Evolutionary conservation across 1,139 yeast species (phyloP).

Genomic region (Taphrina communis): DNA sequence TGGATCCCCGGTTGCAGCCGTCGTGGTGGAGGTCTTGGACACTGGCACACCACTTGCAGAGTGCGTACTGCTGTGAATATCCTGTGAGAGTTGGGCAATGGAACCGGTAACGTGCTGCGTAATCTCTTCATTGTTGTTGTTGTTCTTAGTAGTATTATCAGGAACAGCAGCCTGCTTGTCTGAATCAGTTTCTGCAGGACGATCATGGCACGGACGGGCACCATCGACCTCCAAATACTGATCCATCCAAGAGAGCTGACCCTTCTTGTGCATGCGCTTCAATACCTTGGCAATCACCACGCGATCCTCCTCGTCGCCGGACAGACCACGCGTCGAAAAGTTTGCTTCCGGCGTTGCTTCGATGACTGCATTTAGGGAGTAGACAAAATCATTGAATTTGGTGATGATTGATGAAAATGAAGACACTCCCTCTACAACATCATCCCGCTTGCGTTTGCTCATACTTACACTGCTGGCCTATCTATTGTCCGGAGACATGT

Average conservation of each 20-base stretch:
- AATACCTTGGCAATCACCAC: constrained; percentile 37
- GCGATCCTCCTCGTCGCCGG: constrained; percentile 30
- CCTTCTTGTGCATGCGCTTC: constrained; percentile 29
- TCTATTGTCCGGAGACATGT: too few species aligned
- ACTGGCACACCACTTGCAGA: neutral
- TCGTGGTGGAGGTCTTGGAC: too few species aligned
- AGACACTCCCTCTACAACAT: neutral
- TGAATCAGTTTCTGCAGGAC: constrained; percentile 34
- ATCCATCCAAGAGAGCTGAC: constrained; percentile 40
- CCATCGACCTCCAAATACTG: constrained; percentile 37
- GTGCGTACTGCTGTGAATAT: neutral
- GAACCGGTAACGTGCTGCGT: neutral
- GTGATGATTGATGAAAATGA: neutral
- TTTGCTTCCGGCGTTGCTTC: constrained; percentile 26
- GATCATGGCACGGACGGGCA: neutral
- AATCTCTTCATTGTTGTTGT: neutral
- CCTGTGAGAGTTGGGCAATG: neutral
- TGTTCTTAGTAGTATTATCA: neutral
- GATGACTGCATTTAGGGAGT: constrained; percentile 8
- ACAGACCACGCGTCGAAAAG: constrained; percentile 19
- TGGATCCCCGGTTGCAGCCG: too few species aligned
- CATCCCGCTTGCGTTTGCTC: constrained; percentile 13
- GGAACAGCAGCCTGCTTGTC: constrained; percentile 1
- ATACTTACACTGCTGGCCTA: neutral
- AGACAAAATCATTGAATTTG: constrained; percentile 19